Base-by-base conservation (phyloP, 2,329 filamentous ascomycete genomes). In the Dactylonectria macrodidyma region DNA sequence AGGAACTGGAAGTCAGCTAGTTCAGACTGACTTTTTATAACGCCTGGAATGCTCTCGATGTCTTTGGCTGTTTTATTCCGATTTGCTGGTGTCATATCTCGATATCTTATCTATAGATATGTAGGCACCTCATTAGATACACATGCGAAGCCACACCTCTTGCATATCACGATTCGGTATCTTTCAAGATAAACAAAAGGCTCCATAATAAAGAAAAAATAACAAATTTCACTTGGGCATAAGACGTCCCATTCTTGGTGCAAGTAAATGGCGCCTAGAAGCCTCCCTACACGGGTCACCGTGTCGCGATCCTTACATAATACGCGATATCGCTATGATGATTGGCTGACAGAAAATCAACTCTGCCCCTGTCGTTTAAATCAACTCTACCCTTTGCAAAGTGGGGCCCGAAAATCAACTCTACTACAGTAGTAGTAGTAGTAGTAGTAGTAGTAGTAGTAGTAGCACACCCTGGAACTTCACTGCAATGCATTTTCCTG, bases 371-470 rank as follows among this genome's bases (percentile, higher is more conserved):
- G 57, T 59, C 30, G 30, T 34, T 59, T 50, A 59, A 59, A 50
- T 59, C 44, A 50, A 59, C 57, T 59, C 57, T 59, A 59, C 57
- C 57, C 41, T 44, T 41, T 59, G 44, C 22, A 59, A 59, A 59
- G 57, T 36, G 57, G 57, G 57, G 44, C 38, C 47, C 16, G 47
- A 59, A 59, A 59, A 59, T 44, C 57, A 50, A 34, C 33, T 59
- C 57, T 59, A 59, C 44, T 51, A 59, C 57, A 59, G 19, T 19
- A 50, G 47, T 50, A 24, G 19, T 19, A 19, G 19, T 19, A 19
- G 19, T 19, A 19, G 19, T 19, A 19, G 19, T 19, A 19, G 19
- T 19, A 19, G 19, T 19, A 19, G 19, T 19, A 19, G 19, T 19
- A 12, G 19, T 50, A 38, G 12, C 36, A 30, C 26, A 30, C 26